Evolutionary conservation across 257 asterid genomes (phyloP).

Genomic region (Thymus mandschuricus): DNA sequence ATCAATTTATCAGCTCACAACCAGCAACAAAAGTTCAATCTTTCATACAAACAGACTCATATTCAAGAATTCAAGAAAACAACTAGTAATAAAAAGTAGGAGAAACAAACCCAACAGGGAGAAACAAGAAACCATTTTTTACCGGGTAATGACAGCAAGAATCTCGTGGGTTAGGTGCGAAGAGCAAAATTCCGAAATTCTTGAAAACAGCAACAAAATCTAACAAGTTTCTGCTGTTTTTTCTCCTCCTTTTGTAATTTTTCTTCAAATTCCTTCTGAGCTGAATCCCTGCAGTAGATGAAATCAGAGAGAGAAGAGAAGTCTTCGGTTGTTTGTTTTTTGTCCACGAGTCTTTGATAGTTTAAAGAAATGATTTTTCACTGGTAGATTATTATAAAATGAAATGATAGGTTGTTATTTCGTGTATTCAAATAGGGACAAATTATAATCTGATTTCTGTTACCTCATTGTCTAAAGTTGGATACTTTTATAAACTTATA

Average conservation of each 20-base stretch:
- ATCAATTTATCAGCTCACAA: not conserved
- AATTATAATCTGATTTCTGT: too few relatives aligned
- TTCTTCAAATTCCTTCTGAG: not conserved
- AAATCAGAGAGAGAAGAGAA: not conserved
- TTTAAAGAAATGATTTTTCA: too few relatives aligned
- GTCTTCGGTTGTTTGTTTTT: not conserved
- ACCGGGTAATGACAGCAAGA: slow-evolving; percentile 16
- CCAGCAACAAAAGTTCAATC: not conserved
- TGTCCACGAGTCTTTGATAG: slow-evolving; percentile 15
- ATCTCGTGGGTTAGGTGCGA: slow-evolving; percentile 22
- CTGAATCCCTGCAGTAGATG: not conserved
- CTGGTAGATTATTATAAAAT: too few relatives aligned
- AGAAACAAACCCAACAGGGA: not conserved
- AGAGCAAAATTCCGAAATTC: slow-evolving; percentile 14
- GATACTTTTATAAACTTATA: too few relatives aligned
- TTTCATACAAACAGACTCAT: not conserved
- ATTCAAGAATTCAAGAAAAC: slow-evolving; percentile 21
- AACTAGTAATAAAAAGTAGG: slow-evolving; percentile 1
- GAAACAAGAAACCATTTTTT: slow-evolving; percentile 14
- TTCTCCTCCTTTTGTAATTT: not conserved
- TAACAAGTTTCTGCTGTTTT: not conserved
- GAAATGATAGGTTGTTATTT: too few relatives aligned
- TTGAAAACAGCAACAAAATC: not conserved
- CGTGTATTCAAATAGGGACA: too few relatives aligned
- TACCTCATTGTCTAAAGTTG: too few relatives aligned